Evolutionary conservation across 1,284 basidiomycete genomes (phyloP).

Genomic region (Porodaedalea pini): DNA sequence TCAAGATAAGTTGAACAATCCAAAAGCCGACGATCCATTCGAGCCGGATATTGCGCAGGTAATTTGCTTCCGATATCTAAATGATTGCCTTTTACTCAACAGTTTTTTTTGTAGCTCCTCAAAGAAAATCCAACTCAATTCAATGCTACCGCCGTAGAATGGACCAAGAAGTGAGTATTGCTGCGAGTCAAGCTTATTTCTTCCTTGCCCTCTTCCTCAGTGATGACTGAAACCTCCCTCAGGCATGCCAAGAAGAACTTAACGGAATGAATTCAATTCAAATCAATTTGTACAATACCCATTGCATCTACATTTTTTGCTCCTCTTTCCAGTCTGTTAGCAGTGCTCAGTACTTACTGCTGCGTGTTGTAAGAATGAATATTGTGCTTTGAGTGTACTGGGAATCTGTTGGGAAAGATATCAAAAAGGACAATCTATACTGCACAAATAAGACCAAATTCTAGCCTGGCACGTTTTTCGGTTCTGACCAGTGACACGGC

Average conservation of each 20-base stretch:
- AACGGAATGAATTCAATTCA: not conserved
- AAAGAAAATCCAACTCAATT: slow-evolving; percentile 74
- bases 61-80: slow-evolving; percentile 1
- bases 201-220: too few species aligned
- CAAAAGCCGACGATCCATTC: slow-evolving; percentile 87
- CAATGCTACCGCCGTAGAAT: slow-evolving; percentile 69
- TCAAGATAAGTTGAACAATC: slow-evolving; percentile 84
- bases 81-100: not conserved
- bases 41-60: slow-evolving; percentile 74
- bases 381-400: too few species aligned
- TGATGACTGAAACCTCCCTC: too few species aligned
- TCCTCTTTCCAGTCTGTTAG: too few species aligned
- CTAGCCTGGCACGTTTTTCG: not conserved
- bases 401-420: too few species aligned
- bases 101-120: slow-evolving; percentile 44
- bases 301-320: too few species aligned
- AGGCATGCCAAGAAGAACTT: not conserved
- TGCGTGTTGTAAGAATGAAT: not conserved
- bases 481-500: not conserved
- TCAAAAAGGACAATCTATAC: not conserved
- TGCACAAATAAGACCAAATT: not conserved
- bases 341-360: too few species aligned
- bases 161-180: slow-evolving; percentile 70
- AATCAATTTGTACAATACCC: too few species aligned
- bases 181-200: too few species aligned